phyloP scores from a whole-genome alignment of 2,329 filamentous ascomycete species.

The Boeremia lycopersici region DNA sequence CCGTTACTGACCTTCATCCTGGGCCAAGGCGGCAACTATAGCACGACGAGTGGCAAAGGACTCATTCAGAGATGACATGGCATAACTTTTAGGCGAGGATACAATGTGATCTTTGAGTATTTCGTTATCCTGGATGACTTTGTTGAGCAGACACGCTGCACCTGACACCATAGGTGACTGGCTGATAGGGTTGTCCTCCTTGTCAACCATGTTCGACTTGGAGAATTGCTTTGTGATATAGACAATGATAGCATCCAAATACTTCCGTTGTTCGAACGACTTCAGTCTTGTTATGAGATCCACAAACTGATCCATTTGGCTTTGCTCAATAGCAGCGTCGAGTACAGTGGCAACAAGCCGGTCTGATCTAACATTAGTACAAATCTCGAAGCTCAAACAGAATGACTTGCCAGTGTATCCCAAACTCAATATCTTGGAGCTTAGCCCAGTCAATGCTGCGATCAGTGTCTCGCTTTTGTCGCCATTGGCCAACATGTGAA shows the following conservation, averaged over 20 bases:
- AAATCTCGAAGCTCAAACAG: no score
- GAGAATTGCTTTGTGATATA: constrained; percentile 34
- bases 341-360: constrained; percentile 28
- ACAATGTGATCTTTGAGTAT: constrained; percentile 40
- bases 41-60: constrained; percentile 41
- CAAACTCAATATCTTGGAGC: constrained; percentile 68
- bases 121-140: constrained; percentile 36
- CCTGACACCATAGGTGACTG: constrained; percentile 31
- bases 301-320: constrained; percentile 30
- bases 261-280: constrained; percentile 56
- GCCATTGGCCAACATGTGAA: constrained; percentile 51
- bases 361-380: constrained; percentile 25
- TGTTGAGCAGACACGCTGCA: constrained; percentile 29
- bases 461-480: constrained; percentile 44
- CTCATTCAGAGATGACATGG: constrained; percentile 34
- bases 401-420: constrained; percentile 66
- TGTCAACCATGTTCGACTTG: constrained; percentile 8
- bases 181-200: constrained; percentile 19
- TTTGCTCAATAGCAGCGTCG: constrained; percentile 18
- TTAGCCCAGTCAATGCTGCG: constrained; percentile 49
- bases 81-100: constrained; percentile 49
- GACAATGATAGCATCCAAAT: constrained; percentile 44
- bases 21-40: constrained; percentile 50
- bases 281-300: constrained; percentile 52
- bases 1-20: constrained; percentile 47